phyloP scores from a whole-genome alignment of 169 alveolate species.

The Theileria equi region DNA sequence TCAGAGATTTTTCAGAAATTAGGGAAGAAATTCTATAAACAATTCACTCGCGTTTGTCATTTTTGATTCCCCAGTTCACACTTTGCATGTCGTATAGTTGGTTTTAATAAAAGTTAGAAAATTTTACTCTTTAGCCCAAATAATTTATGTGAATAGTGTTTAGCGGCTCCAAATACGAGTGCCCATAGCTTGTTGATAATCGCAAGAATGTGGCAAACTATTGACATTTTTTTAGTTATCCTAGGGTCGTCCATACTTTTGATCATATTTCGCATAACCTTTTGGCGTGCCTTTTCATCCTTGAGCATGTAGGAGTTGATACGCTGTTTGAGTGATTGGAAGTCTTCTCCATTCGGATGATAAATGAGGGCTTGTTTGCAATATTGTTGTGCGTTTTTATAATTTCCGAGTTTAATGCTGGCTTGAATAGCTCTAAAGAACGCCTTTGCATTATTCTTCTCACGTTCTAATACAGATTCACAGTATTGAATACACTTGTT shows the following conservation, averaged over 20 bases:
- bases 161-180: no score
- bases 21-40: constrained; percentile 70
- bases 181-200: no score
- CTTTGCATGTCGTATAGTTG: no score
- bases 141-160: no score
- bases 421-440: constrained; percentile 45
- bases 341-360: constrained; percentile 42
- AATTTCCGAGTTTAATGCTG: constrained; percentile 27
- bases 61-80: no score
- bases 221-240: not conserved
- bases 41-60: no score
- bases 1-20: constrained; percentile 61
- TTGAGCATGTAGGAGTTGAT: not conserved
- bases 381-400: constrained; percentile 13
- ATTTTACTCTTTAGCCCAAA: no score
- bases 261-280: constrained; percentile 8
- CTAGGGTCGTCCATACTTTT: constrained; percentile 30
- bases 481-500: constrained; percentile 28
- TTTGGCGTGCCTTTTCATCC: not conserved
- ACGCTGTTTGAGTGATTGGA: constrained; percentile 6
- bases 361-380: constrained; percentile 23
- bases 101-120: no score
- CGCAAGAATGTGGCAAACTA: no score
- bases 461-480: constrained; percentile 33
- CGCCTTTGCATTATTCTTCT: constrained; percentile 49